Evolutionary conservation across 345 rosid genomes (phyloP).

Genomic region (Leavenworthia alabamica): DNA sequence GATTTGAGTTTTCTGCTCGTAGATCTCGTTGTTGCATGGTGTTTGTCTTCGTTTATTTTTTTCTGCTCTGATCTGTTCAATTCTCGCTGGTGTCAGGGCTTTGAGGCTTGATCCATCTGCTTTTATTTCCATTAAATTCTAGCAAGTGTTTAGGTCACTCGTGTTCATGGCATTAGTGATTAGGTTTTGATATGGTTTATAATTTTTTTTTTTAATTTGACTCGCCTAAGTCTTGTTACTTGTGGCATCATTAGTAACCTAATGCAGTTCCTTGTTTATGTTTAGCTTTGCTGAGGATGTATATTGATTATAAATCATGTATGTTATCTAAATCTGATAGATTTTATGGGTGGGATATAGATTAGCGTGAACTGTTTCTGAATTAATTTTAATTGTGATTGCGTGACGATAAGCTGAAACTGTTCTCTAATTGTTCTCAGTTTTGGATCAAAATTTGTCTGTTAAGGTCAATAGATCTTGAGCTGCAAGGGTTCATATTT

Average conservation of each 20-base stretch:
- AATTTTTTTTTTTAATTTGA: too few species aligned
- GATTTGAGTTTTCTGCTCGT: constrained; percentile 12
- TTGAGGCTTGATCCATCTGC: constrained; percentile 8
- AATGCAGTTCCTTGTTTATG: constrained; percentile 1
- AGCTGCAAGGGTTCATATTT: background rate
- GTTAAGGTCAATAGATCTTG: too few species aligned
- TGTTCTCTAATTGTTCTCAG: background rate
- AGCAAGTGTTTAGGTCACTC: background rate
- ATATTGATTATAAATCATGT: background rate
- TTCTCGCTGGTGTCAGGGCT: background rate
- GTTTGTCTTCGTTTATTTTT: background rate
- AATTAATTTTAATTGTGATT: background rate
- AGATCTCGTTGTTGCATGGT: constrained; percentile 33
- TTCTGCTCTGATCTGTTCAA: constrained; percentile 14
- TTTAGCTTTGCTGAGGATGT: background rate
- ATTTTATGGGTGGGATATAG: background rate
- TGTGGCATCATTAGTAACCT: too few species aligned
- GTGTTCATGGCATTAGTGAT: background rate
- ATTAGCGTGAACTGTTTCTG: background rate
- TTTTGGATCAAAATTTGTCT: background rate
- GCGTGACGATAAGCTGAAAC: background rate
- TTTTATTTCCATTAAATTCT: too few species aligned
- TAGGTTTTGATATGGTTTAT: too few species aligned
- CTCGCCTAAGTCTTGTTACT: too few species aligned
- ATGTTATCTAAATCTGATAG: background rate